phyloP scores from a whole-genome alignment of 768 basidiomycete genomes.

The Daedaleopsis sinensis region DNA sequence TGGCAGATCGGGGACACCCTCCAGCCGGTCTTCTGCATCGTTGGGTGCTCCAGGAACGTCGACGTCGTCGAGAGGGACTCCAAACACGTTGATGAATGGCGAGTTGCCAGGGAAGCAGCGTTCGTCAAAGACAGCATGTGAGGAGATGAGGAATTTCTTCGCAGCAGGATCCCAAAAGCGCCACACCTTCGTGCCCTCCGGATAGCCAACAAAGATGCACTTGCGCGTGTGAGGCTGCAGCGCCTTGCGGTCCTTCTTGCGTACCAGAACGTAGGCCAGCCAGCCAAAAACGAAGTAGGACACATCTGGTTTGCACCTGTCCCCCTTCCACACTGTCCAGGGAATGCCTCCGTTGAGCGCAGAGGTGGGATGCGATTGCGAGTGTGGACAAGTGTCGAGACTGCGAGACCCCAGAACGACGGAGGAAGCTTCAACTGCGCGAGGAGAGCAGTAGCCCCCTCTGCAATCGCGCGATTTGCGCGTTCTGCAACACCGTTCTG shows the following conservation, averaged over 20 bases:
- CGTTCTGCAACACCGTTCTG: conserved; percentile 27
- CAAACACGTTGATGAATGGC: conserved; percentile 8
- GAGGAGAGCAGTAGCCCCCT: conserved; percentile 5
- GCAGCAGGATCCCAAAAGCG: conserved; percentile 16
- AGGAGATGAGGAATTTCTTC: conserved; percentile 12
- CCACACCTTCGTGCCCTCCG: conserved; percentile 2
- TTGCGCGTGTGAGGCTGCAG: conserved; percentile 27
- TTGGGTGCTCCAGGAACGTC: conserved; percentile 1
- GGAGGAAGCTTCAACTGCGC: conserved; percentile 8
- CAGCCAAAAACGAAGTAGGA: conserved; percentile 30
- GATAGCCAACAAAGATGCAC: conserved; percentile 34
- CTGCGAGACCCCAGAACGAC: background rate
- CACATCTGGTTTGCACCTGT: conserved; percentile 30
- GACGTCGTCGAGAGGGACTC: conserved; percentile 9
- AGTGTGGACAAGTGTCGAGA: conserved; percentile 5
- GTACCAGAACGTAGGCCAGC: conserved; percentile 40
- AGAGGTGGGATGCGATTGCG: conserved; percentile 6
- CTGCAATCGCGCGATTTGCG: conserved; percentile 10
- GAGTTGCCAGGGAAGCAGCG: conserved; percentile 14
- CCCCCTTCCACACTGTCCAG: background rate
- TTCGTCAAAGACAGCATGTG: conserved; percentile 16
- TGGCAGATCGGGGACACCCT: conserved; percentile 5
- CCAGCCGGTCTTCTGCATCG: background rate
- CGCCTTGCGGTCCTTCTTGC: conserved; percentile 36
- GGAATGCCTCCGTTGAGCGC: background rate